Evolutionary conservation across 495 filamentous ascomycete genomes (phyloP).

Genomic region (Poronia punctata): DNA sequence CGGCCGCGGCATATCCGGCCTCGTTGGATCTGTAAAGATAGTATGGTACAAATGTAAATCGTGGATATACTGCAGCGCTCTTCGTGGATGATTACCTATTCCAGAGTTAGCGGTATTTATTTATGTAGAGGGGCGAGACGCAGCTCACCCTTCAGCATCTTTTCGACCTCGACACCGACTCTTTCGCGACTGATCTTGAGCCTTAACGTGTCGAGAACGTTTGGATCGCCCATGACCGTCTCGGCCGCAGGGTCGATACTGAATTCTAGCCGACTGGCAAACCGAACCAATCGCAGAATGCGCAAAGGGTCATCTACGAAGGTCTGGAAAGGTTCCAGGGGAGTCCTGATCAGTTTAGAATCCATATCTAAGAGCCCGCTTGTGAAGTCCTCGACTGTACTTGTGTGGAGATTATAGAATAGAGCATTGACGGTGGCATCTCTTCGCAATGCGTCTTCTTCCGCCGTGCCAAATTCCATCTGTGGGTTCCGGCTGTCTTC

Average conservation of each 20-base stretch:
- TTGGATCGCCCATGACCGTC: conserved; percentile 63
- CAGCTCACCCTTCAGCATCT: conserved; percentile 90
- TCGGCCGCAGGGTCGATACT: conserved; percentile 61
- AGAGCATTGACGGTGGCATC: conserved; percentile 95
- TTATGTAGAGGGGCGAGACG: too few relatives aligned
- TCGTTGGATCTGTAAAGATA: conserved; percentile 66
- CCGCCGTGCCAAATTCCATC: conserved; percentile 88
- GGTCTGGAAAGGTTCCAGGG: conserved; percentile 81
- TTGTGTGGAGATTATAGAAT: conserved; percentile 85
- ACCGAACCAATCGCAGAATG: conserved; percentile 81
- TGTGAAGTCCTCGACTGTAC: conserved; percentile 78
- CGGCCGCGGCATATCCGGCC: conserved; percentile 28
- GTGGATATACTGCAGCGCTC: conserved; percentile 66
- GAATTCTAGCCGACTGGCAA: conserved; percentile 80
- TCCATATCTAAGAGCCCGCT: conserved; percentile 71
- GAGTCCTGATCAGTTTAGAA: conserved; percentile 69
- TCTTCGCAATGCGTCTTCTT: conserved; percentile 81
- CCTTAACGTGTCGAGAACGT: conserved; percentile 68
- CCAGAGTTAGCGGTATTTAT: conserved; percentile 9
- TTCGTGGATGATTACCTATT: conserved; percentile 60
- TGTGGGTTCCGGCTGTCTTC: conserved; percentile 80
- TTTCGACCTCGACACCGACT: conserved; percentile 74
- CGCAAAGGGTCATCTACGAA: conserved; percentile 93
- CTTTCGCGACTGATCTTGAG: conserved; percentile 90
- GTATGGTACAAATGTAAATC: conserved; percentile 66